Conservation (phyloP, 2,329 filamentous ascomycete species). For the Nemania sp. region DNA sequence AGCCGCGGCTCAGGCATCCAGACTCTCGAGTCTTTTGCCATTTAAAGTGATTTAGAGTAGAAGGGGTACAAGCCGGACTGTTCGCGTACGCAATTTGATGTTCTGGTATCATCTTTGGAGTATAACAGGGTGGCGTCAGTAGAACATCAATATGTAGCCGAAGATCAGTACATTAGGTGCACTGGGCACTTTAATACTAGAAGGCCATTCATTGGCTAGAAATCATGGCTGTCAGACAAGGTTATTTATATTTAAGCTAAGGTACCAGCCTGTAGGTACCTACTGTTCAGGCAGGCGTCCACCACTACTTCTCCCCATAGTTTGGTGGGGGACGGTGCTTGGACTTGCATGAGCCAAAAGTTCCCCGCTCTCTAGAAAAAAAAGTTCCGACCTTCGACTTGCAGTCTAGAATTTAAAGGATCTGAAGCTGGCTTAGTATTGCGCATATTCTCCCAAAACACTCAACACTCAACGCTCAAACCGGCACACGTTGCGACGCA, state of each 20-base stretch:
- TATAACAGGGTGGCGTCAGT: too few species aligned
- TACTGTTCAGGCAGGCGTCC: background rate
- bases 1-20: background rate
- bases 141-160: background rate
- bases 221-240: background rate
- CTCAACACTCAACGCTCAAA: slow-evolving; percentile 7
- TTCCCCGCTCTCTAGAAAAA: slow-evolving; percentile 47
- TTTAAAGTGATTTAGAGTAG: background rate
- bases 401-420: background rate
- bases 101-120: too few species aligned
- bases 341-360: slow-evolving; percentile 33
- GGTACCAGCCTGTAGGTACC: background rate
- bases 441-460: slow-evolving; percentile 5
- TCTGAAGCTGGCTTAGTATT: slow-evolving; percentile 33
- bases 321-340: slow-evolving; percentile 35
- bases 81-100: background rate
- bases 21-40: slow-evolving; percentile 4
- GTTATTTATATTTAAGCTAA: background rate
- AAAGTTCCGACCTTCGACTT: slow-evolving; percentile 33
- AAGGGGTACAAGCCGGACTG: background rate
- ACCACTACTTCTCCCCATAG: slow-evolving; percentile 17
- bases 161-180: background rate
- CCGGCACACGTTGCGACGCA: slow-evolving; percentile 7
- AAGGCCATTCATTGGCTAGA: background rate
- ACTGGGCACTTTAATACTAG: background rate